phyloP scores from a whole-genome alignment of 768 basidiomycete species.

The Russula sp. region DNA sequence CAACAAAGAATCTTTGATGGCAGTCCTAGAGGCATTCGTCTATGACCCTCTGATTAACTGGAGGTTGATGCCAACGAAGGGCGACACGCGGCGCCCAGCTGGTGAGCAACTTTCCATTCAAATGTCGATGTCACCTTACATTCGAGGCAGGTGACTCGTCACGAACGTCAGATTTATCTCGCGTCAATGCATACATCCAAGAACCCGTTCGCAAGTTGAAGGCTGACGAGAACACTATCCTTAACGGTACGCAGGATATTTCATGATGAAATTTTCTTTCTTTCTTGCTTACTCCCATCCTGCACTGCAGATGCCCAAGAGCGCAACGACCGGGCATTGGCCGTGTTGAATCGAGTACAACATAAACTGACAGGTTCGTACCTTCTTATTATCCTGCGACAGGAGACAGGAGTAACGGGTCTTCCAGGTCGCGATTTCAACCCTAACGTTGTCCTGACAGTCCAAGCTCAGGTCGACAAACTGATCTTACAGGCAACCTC shows the following conservation, averaged over 20 bases:
- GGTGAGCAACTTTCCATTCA: slow-evolving; percentile 42
- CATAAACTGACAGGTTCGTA: slow-evolving; percentile 85
- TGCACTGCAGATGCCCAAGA: slow-evolving; percentile 63
- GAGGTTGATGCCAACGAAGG: slow-evolving; percentile 86
- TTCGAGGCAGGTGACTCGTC: slow-evolving; percentile 48
- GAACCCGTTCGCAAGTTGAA: slow-evolving; percentile 78
- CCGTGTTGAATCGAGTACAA: slow-evolving; percentile 92
- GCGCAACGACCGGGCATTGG: slow-evolving; percentile 85
- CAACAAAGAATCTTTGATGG: slow-evolving; percentile 99
- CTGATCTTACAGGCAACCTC: slow-evolving; percentile 92
- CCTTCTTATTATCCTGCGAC: background rate
- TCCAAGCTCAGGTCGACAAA: slow-evolving; percentile 86
- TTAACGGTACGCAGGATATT: slow-evolving; percentile 60
- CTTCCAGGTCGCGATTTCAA: slow-evolving; percentile 89
- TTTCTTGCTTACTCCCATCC: background rate
- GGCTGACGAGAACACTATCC: slow-evolving; percentile 91
- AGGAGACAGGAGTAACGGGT: slow-evolving; percentile 1
- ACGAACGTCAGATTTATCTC: slow-evolving; percentile 58
- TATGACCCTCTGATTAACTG: slow-evolving; percentile 98
- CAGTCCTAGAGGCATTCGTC: slow-evolving; percentile 96
- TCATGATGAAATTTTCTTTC: no score
- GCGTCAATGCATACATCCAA: slow-evolving; percentile 71
- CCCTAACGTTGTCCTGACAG: slow-evolving; percentile 66
- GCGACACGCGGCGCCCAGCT: slow-evolving; percentile 65
- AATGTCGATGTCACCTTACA: background rate